Evolutionary conservation across 192 early-diverging fungal species (phyloP).

Genomic region (Backusella liffmaniae): DNA sequence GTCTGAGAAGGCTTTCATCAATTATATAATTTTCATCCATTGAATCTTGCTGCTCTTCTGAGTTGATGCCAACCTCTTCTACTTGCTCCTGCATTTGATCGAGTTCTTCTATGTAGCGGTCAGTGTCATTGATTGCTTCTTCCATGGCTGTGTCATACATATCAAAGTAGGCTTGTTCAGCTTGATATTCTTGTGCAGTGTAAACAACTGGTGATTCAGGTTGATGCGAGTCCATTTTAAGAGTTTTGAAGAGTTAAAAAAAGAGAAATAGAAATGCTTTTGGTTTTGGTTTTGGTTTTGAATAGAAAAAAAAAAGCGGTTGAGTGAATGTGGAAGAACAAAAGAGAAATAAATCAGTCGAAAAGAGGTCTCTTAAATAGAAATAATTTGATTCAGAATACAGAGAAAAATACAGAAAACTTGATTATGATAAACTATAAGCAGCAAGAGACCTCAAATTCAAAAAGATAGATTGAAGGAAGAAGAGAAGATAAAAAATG

Average conservation of each 20-base stretch:
- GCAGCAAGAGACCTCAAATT: neutral
- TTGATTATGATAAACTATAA: conserved; percentile 6
- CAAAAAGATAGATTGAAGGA: conserved; percentile 8
- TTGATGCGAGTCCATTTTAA: neutral
- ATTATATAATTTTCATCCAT: neutral
- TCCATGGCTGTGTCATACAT: conserved; percentile 3
- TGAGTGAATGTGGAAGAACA: neutral
- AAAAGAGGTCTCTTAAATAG: conserved; percentile 1
- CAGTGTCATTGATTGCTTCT: neutral
- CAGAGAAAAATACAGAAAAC: conserved; percentile 4
- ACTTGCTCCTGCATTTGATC: neutral
- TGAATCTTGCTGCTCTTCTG: neutral
- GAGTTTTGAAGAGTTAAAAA: neutral
- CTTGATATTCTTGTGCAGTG: conserved; percentile 7
- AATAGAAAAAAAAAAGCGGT: neutral
- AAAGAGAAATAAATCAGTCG: neutral
- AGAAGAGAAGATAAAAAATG: neutral
- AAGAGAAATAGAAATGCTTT: neutral
- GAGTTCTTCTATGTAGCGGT: neutral
- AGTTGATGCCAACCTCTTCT: neutral
- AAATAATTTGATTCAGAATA: conserved; percentile 6
- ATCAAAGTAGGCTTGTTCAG: conserved; percentile 12
- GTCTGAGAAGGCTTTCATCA: conserved; percentile 28
- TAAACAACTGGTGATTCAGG: neutral
- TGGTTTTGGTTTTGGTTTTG: neutral